Evolutionary conservation across 2,329 filamentous ascomycete genomes (phyloP), one percentile per base, ranked within the genome.

Genomic region (Neofusicoccum parvum): DNA sequence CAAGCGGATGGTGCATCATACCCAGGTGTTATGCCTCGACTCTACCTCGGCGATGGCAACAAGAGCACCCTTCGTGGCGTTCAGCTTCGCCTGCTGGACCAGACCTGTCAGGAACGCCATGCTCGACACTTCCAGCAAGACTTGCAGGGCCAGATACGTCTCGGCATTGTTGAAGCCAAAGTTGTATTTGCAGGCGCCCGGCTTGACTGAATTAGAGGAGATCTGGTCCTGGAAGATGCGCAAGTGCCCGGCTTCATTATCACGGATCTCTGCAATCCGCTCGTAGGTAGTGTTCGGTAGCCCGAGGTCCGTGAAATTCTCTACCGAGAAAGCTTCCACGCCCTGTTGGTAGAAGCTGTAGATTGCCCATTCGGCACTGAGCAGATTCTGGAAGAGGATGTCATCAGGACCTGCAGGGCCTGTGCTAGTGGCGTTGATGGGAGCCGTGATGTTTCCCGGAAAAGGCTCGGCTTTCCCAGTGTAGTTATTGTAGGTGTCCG

Each of bases 211-310:
- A 2, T 72, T 77, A n/a, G 71, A 66, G 1, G 77, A 80, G 50
- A 82, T 82, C 41, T 76, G 71, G 65, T 79, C 76, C 66, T 81
- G 79, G 70, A 82, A 82, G 65, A 81, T 80, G 32, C 77, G 73
- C 15, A 81, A 69, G 66, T 82, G 80, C 3, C 80, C 80, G 17
- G 80, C 80, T 70, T 82, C 81, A 49, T 81, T 82, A 67, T 82
- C 77, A 6, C 80, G 75, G 62, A 82, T 82, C 66, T 81, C 75
- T 65, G 68, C 67, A 46, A 80, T 72, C 5, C 77, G 74, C 17
- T 75, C 71, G 65, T 79, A 80, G 36, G 80, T 82, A 4, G 69
- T 78, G 53, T 80, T 78, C 5, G 78, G 77, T 34, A 78, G 70
- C 6, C 76, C 77, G 11, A 75, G 56, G 1, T 69, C 65, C 0